phyloP scores from a whole-genome alignment of 1,139 yeast species.

The Lodderomyces parapsilosis region DNA sequence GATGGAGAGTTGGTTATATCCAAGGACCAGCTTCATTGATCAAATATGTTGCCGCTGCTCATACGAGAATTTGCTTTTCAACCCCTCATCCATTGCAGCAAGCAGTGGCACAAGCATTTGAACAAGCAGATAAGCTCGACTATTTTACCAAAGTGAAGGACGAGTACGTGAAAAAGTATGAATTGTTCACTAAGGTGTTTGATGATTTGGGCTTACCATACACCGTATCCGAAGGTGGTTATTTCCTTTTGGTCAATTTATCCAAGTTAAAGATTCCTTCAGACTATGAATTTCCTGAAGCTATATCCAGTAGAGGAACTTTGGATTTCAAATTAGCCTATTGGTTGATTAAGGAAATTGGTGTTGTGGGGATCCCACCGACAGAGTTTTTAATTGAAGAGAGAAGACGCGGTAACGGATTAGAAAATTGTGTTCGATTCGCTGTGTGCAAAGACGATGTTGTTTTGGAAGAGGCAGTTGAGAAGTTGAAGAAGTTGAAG shows the following conservation, averaged over 20 bases:
- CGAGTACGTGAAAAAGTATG: constrained; percentile 67
- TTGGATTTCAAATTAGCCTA: constrained; percentile 85
- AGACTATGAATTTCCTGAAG: constrained; percentile 70
- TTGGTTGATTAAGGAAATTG: constrained; percentile 90
- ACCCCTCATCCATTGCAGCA: constrained; percentile 94
- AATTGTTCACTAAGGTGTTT: constrained; percentile 69
- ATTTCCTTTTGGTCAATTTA: constrained; percentile 85
- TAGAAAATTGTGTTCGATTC: constrained; percentile 84
- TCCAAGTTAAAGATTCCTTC: constrained; percentile 75
- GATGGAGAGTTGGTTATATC: constrained; percentile 97
- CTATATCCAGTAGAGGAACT: constrained; percentile 60
- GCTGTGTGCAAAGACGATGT: constrained; percentile 94
- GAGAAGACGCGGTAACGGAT: constrained; percentile 66
- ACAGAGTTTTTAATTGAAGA: constrained; percentile 74
- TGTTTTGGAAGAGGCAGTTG: constrained; percentile 77
- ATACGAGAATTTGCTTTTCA: constrained; percentile 87
- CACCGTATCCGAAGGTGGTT: constrained; percentile 89
- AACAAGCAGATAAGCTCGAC: constrained; percentile 54
- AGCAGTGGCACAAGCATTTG: constrained; percentile 79
- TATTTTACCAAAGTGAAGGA: constrained; percentile 71
- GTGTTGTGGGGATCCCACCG: constrained; percentile 96
- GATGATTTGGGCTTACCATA: constrained; percentile 87
- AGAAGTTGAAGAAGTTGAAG: constrained; percentile 67
- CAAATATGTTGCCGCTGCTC: constrained; percentile 83
- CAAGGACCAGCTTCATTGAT: constrained; percentile 83